Evolutionary conservation across 352 stramenopile species (phyloP).

Genomic region (Phytopythium kandeliae): DNA sequence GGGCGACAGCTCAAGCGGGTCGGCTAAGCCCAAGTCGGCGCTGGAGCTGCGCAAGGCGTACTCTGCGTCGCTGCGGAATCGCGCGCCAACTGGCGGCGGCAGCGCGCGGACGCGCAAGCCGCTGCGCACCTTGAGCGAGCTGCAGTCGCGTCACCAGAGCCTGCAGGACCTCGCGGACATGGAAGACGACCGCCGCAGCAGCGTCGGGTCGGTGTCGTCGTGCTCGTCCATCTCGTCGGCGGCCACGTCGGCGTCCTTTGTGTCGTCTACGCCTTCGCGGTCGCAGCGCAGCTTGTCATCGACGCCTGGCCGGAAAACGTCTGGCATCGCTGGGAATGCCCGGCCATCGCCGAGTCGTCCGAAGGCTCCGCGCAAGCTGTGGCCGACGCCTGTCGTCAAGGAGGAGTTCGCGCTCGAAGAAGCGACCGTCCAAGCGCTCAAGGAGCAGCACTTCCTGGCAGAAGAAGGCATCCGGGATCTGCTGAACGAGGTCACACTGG

Average conservation of each 20-base stretch:
- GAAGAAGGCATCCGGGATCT: constrained; percentile 59
- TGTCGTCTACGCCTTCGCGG: constrained; percentile 24
- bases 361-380: constrained; percentile 30
- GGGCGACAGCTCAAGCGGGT: constrained; percentile 6
- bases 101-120: constrained; percentile 21
- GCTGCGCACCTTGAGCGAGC: constrained; percentile 9
- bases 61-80: constrained; percentile 14
- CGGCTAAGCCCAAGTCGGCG: constrained; percentile 15
- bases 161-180: constrained; percentile 38
- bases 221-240: constrained; percentile 39
- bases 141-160: constrained; percentile 23
- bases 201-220: constrained; percentile 45
- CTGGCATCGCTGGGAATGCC: constrained; percentile 1
- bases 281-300: constrained; percentile 9
- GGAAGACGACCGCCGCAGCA: constrained; percentile 35
- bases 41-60: constrained; percentile 22
- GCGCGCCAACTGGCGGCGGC: constrained; percentile 19
- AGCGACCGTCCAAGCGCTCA: constrained; percentile 44
- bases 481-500: constrained; percentile 33
- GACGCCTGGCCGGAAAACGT: constrained; percentile 1
- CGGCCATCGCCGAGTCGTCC: constrained; percentile 8
- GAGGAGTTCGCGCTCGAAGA: constrained; percentile 42
- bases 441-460: constrained; percentile 56
- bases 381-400: constrained; percentile 26
- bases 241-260: constrained; percentile 24